A percentile compares a stretch with the other conserved stretches of the same genome.
These are phyloP conservation scores for Lactifluus rugatus DNA, from an alignment of 768 basidiomycete genomes.

Conservation along the genomic window DNA sequence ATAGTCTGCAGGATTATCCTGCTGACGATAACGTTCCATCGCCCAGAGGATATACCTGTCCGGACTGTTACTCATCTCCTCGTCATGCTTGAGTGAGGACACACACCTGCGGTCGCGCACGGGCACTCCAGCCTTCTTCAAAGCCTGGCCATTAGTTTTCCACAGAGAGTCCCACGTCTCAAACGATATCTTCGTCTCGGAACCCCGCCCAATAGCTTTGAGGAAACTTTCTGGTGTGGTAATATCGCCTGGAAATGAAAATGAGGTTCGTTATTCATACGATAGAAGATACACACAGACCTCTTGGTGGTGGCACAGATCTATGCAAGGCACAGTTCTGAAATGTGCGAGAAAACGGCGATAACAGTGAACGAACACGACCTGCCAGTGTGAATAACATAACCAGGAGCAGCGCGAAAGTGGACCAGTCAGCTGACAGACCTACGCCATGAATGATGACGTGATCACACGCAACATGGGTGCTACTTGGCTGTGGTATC, in stretches of 20 bases:
- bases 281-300: not conserved
- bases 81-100: not conserved
- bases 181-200: conserved; percentile 52
- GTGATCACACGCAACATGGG: not conserved
- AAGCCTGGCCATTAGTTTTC: conserved; percentile 42
- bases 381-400: conserved; percentile 7
- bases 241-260: conserved; percentile 35
- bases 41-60: conserved; percentile 76
- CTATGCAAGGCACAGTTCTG: not conserved
- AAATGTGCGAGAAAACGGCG: conserved; percentile 6
- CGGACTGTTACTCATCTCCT: not conserved
- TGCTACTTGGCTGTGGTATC: not conserved
- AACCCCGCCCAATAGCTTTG: conserved; percentile 59
- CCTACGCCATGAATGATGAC: not conserved
- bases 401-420: not conserved
- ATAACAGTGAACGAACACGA: not conserved
- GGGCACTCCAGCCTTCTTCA: conserved; percentile 57
- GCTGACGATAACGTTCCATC: conserved; percentile 68
- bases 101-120: conserved; percentile 65
- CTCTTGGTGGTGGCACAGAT: not conserved
- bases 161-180: conserved; percentile 71
- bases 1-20: conserved; percentile 45
- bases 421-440: not conserved
- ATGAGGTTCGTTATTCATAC: not conserved
- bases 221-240: conserved; percentile 54